Base-by-base conservation (phyloP, 1,284 basidiomycete species). In the Cryptococcus sp. region DNA sequence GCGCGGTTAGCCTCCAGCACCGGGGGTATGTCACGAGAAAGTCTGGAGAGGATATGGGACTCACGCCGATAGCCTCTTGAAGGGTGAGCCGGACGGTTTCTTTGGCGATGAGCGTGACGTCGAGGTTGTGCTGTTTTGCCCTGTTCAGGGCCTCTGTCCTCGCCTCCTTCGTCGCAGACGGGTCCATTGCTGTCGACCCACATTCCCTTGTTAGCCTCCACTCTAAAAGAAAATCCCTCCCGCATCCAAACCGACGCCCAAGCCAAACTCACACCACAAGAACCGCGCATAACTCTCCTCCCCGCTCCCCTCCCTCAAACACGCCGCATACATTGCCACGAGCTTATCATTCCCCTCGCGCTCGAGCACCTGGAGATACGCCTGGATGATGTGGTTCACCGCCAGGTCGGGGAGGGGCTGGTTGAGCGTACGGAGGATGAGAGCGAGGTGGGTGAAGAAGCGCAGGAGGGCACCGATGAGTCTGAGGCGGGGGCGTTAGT, bases 381-480 rank as follows among this genome's bases (percentile, higher is more conserved):
- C 85, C 68, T 94, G 88, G 36, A 98, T 79, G 53, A 98, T 91
- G 23, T 83, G 77, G 68, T 95, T 91, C 0, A 85, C 87, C 0
- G 89, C 84, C 12, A 85, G 73, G 1, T 87, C 85, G 0, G 90
- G 86, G 0, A 89, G 83, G 0, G 83, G 75, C 47, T 87, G 79
- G 56, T 88, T 85, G 44, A 97, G 87, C 74, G 92, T 83, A 54
- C 88, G 86, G 1, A 97, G 81, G 75, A 88, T 93, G 18, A 98
- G 84, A 61, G 91, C 91, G n/a, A 98, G 80, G 69, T 98, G 95
- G 0, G 93, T 87, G 70, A 96, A 97, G 81, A 99, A 98, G 23
- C 94, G 89, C 24, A 83, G 65, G 18, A 83, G 69, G 12, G 80
- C 79, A 2, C 71, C 66, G 21, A 77, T 60, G 16, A 72, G 23